Percentiles rank a stretch among this genome's conserved stretches.
These are phyloP conservation scores for Botrytis aclada DNA, from an alignment of 2,329 filamentous ascomycete species.

Conservation along the genomic window DNA sequence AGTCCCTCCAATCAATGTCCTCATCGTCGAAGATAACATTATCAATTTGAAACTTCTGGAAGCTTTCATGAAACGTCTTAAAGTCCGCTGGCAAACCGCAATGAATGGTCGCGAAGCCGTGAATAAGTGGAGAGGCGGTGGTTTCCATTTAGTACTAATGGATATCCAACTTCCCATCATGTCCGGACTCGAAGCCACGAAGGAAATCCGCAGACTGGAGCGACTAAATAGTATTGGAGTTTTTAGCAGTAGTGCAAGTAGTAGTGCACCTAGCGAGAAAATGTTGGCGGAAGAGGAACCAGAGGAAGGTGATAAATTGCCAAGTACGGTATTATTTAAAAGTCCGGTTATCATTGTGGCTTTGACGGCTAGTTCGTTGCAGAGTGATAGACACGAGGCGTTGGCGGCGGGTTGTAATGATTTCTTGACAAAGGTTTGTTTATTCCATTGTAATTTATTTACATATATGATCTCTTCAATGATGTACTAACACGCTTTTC, in stretches of 20 bases:
- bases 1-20: constrained; percentile 92
- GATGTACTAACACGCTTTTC: constrained; percentile 14
- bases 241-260: constrained; percentile 67
- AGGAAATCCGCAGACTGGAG: constrained; percentile 88
- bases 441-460: neutral
- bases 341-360: constrained; percentile 97
- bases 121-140: constrained; percentile 85
- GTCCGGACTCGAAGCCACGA: constrained; percentile 91
- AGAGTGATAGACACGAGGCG: constrained; percentile 93
- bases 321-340: constrained; percentile 74
- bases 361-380: constrained; percentile 87
- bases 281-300: constrained; percentile 43
- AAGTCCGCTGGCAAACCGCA: constrained; percentile 95
- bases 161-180: constrained; percentile 97
- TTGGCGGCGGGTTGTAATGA: constrained; percentile 96
- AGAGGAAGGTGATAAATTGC: constrained; percentile 65
- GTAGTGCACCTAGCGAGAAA: constrained; percentile 47
- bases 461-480: neutral
- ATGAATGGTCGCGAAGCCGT: constrained; percentile 94
- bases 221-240: constrained; percentile 89
- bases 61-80: constrained; percentile 91
- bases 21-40: constrained; percentile 98
- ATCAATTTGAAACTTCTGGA: constrained; percentile 94
- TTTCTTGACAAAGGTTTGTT: constrained; percentile 87
- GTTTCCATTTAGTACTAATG: constrained; percentile 96